Evolutionary conservation across 257 asterid species (phyloP).

Genomic region (Solanum ossicruentum): DNA sequence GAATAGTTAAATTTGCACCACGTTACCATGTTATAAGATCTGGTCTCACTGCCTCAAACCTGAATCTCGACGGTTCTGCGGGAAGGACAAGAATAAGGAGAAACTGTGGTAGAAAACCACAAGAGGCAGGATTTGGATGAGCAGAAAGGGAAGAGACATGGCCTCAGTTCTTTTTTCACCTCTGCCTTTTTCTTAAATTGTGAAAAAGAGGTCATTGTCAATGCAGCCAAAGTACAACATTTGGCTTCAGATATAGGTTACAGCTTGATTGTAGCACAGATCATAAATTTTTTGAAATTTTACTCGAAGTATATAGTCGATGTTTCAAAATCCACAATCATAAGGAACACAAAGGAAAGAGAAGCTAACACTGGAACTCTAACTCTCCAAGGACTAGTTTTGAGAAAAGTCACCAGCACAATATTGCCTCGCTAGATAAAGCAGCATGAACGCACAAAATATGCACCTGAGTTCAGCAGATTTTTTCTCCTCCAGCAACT

Average conservation of each 20-base stretch:
- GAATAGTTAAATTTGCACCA: not conserved
- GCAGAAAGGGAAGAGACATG: not conserved
- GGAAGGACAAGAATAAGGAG: not conserved
- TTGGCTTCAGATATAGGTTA: not conserved
- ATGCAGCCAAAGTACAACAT: not conserved
- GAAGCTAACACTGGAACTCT: not conserved
- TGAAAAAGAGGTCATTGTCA: not conserved
- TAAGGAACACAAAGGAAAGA: not conserved
- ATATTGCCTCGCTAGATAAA: not conserved
- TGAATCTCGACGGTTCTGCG: not conserved
- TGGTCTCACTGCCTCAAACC: not conserved
- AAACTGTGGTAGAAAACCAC: not conserved
- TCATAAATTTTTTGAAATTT: not conserved
- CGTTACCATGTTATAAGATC: not conserved
- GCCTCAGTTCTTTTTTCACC: not conserved
- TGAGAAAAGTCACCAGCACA: not conserved
- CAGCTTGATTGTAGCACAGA: not conserved
- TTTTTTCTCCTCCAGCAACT: slow-evolving; percentile 78
- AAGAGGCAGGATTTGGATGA: not conserved
- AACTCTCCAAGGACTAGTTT: not conserved
- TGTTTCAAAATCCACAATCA: not conserved
- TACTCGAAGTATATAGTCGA: not conserved
- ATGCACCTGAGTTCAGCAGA: slow-evolving; percentile 84
- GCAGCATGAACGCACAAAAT: not conserved
- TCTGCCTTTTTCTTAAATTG: not conserved